phyloP scores from a whole-genome alignment of 768 basidiomycete species.

The Lactifluus rugatus region DNA sequence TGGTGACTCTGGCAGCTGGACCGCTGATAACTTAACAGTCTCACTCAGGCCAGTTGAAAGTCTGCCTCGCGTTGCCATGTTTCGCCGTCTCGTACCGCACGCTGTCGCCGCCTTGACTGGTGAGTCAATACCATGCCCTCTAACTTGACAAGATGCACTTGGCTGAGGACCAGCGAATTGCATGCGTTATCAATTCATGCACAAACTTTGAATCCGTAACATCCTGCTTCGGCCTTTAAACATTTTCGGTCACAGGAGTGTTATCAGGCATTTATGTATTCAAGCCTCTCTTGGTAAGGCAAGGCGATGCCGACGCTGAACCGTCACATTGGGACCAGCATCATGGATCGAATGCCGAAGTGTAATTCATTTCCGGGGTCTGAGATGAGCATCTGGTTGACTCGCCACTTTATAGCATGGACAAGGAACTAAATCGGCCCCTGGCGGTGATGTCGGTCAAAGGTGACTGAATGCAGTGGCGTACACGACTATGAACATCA shows the following conservation, averaged over 20 bases:
- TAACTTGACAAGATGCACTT: no score
- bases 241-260: background rate
- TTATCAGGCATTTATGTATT: constrained; percentile 15
- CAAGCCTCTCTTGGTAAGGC: constrained; percentile 5
- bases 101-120: constrained; percentile 43
- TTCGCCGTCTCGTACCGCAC: constrained; percentile 3
- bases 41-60: no score
- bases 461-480: background rate
- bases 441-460: background rate
- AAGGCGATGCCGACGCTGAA: background rate
- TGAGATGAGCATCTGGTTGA: background rate
- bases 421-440: background rate
- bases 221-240: background rate
- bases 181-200: no score
- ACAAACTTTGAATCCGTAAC: background rate
- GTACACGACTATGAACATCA: background rate
- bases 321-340: background rate
- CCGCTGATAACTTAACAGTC: no score
- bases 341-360: background rate
- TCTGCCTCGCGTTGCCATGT: no score
- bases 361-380: background rate
- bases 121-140: constrained; percentile 21
- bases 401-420: background rate
- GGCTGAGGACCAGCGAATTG: no score
- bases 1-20: no score